These are phyloP conservation scores for Suhomyces tanzawaensis DNA, from an alignment of 805 yeast species.

Conservation along the genomic window DNA sequence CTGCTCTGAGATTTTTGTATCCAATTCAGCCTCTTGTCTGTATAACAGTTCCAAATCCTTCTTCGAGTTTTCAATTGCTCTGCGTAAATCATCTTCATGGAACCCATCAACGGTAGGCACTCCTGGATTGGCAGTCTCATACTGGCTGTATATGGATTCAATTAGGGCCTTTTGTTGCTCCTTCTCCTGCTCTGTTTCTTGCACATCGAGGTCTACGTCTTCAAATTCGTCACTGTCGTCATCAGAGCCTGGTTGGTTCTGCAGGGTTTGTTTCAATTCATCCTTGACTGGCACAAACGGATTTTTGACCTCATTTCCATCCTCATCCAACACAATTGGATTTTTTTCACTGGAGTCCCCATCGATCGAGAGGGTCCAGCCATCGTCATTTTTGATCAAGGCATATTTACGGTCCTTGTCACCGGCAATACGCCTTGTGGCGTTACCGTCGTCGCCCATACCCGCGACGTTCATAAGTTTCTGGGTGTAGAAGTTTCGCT, in stretches of 20 bases:
- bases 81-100: conserved; percentile 38
- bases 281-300: background rate
- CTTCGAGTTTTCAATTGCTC: conserved; percentile 49
- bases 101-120: conserved; percentile 8
- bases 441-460: conserved; percentile 55
- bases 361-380: conserved; percentile 74
- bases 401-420: conserved; percentile 76
- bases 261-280: background rate
- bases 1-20: background rate
- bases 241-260: background rate
- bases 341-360: conserved; percentile 33
- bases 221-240: conserved; percentile 15
- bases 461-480: conserved; percentile 81
- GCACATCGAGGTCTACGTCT: conserved; percentile 21
- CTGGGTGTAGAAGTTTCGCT: conserved; percentile 88
- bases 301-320: conserved; percentile 18
- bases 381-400: conserved; percentile 71
- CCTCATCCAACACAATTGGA: conserved; percentile 54
- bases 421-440: conserved; percentile 70
- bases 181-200: conserved; percentile 27
- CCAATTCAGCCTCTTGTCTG: conserved; percentile 22
- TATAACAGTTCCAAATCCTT: conserved; percentile 34
- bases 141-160: conserved; percentile 36
- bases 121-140: conserved; percentile 4
- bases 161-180: conserved; percentile 30